Evolutionary conservation across 305 asterid genomes (phyloP).

Genomic region (Fraxinus angustifolia): DNA sequence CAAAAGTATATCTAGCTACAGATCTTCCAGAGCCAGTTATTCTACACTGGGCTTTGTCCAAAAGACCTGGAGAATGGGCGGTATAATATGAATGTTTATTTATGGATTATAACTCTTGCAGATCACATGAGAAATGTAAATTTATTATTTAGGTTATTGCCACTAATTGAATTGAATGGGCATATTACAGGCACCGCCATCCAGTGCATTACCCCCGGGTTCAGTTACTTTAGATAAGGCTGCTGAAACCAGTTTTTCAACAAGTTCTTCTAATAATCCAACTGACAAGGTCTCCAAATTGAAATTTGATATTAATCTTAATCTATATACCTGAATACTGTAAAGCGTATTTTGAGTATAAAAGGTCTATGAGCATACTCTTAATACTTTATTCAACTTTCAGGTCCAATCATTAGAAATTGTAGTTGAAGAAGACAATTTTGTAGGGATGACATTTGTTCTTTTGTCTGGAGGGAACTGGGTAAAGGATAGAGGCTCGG

Average conservation of each 20-base stretch:
- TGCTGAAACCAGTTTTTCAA: slow-evolving; percentile 62
- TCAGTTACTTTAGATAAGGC: slow-evolving; percentile 65
- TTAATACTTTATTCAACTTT: slow-evolving; percentile 28
- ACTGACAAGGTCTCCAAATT: slow-evolving; percentile 50
- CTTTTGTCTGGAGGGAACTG: slow-evolving; percentile 72
- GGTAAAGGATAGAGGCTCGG: slow-evolving; percentile 80
- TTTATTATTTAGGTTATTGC: slow-evolving; percentile 12
- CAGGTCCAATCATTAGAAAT: slow-evolving; percentile 88
- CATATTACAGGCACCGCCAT: slow-evolving; percentile 71
- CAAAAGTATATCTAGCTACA: slow-evolving; percentile 72
- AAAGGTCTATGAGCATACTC: slow-evolving; percentile 16
- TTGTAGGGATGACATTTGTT: slow-evolving; percentile 97
- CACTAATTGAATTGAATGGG: slow-evolving; percentile 20
- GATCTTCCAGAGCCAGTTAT: slow-evolving; percentile 68
- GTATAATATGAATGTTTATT: slow-evolving; percentile 41
- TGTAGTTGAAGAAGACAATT: slow-evolving; percentile 58
- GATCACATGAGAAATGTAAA: slow-evolving; percentile 2
- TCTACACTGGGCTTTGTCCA: slow-evolving; percentile 97
- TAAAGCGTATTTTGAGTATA: background rate
- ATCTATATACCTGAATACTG: slow-evolving; percentile 22
- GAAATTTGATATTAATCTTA: slow-evolving; percentile 8
- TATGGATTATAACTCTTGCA: slow-evolving; percentile 1
- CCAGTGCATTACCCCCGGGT: slow-evolving; percentile 66
- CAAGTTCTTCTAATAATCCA: slow-evolving; percentile 39
- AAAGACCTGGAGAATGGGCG: slow-evolving; percentile 80